A percentile compares a stretch with the other conserved stretches of the same genome.
Evolutionary conservation across 148 eudicot species (phyloP).

Genomic region (Rhododendron kiyosumense): DNA sequence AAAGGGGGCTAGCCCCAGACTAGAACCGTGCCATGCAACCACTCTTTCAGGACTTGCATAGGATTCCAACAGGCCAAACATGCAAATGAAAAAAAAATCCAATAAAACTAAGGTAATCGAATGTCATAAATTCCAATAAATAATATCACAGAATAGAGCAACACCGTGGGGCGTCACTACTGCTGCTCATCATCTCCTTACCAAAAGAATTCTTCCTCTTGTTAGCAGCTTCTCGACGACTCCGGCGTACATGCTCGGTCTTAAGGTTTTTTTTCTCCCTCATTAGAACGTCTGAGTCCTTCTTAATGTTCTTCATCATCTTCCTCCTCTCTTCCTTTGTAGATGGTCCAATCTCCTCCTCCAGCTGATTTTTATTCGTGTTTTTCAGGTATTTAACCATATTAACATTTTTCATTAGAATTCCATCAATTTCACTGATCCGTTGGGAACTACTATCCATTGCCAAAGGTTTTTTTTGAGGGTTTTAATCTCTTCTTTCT

Average conservation of each 20-base stretch:
- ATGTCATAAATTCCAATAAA: neutral
- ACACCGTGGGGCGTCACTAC: neutral
- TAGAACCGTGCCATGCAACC: too few species aligned
- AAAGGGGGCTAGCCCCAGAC: too few species aligned
- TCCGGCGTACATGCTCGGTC: neutral
- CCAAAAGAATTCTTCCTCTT: neutral
- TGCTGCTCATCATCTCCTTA: neutral
- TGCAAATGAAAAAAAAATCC: too few species aligned
- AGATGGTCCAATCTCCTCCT: too few species aligned
- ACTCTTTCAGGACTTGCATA: too few species aligned
- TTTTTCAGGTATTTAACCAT: too few species aligned
- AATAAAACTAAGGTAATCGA: too few species aligned
- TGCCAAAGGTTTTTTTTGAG: neutral
- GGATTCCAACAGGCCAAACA: too few species aligned
- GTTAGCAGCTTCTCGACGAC: neutral
- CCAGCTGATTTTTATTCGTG: too few species aligned
- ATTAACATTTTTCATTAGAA: rapidly evolving
- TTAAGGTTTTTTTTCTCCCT: neutral
- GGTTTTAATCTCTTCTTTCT: neutral
- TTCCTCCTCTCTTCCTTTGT: neutral
- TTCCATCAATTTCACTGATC: neutral
- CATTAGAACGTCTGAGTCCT: too few species aligned
- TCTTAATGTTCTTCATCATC: too few species aligned
- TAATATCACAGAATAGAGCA: neutral
- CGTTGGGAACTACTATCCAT: neutral